Evolutionary conservation across 108 stramenopile species (phyloP), one percentile per base, ranked within the genome.

Genomic region (Nannochloropsis salina): DNA sequence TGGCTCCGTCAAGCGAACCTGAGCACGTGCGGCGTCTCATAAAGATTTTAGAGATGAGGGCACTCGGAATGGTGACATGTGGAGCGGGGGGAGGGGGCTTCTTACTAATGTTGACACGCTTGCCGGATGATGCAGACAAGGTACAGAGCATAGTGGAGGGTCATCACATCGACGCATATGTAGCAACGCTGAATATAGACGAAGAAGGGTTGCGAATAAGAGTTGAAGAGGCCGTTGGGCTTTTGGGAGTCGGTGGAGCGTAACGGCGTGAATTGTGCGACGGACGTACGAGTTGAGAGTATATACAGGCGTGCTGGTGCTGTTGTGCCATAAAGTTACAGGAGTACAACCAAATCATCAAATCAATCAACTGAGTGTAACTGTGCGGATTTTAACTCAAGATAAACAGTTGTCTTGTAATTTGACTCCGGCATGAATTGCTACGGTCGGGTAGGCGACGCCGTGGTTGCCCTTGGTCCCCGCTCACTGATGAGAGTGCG

Each of bases 61-160:
- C 93, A 82, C 83, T 81, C 31, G 95, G 93, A 12, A 93, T 88
- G 42, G 88, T 91, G 31, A 88, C 94, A 6, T 94, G 93, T 83
- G 95, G 95, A 41, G 95, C 95, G 74, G 95, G 94, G 41, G 94
- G 94, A 3, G 95, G 95, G 12, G 95, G 95, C 22, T 94, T 94
- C 84, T 88, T 95, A 80, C 90, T 89, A 9, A 41, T 93, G 86
- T 21, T 94, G 9, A 41, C 85, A 2, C 80, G 90, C 20, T n/a
- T n/a, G 61, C 20, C 20, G 4, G 61, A 74, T 4, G 61, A n/a
- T 6, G n/a, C n/a, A n/a, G 61, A 74, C n/a, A n/a, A n/a, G 61
- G 8, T 74, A 74, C 61, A 74, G 6, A n/a, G 3, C 20, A 2
- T 74, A n/a, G 6, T 74, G 6, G 61, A 74, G n/a, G 20, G n/a